phyloP scores from a whole-genome alignment of 345 rosid genomes.

The Lepidium africanum region DNA sequence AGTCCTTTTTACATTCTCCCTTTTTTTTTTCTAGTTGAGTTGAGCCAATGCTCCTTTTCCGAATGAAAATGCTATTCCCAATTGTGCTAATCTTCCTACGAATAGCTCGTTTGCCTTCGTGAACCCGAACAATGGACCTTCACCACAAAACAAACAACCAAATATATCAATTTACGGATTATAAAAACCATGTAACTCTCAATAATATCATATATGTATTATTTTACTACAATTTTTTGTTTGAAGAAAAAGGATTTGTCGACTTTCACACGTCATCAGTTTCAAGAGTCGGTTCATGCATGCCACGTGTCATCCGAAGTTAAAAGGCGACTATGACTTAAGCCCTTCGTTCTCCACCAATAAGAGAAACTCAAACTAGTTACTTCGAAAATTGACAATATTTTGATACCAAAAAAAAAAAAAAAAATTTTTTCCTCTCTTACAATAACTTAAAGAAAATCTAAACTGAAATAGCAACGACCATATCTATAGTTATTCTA shows the following conservation, averaged over 20 bases:
- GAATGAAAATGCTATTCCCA: constrained; percentile 91
- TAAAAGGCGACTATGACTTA: constrained; percentile 8
- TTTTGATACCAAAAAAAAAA: too few relatives aligned
- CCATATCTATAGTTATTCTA: neutral
- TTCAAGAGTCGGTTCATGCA: constrained; percentile 47
- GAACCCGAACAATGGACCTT: constrained; percentile 94
- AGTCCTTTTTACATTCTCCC: too few relatives aligned
- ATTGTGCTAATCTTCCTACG: constrained; percentile 91
- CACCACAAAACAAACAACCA: neutral
- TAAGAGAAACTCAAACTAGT: neutral
- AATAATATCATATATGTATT: too few relatives aligned
- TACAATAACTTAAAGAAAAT: neutral
- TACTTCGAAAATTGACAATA: neutral
- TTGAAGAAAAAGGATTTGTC: constrained; percentile 76
- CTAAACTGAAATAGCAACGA: neutral
- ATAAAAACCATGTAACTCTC: too few relatives aligned
- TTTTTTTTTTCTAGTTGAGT: constrained; percentile 22
- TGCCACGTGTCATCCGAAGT: constrained; percentile 36
- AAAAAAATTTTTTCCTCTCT: neutral
- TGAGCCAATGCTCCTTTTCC: constrained; percentile 97
- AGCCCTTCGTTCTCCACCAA: neutral
- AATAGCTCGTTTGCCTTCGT: constrained; percentile 90
- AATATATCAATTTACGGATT: constrained; percentile 49
- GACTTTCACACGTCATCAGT: constrained; percentile 48
- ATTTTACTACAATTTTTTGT: too few relatives aligned